Percentiles rank a stretch among this genome's conserved stretches.
These are phyloP conservation scores for Stephania yunnanensis DNA, from an alignment of 164 flowering plant species.

Conservation along the genomic window DNA sequence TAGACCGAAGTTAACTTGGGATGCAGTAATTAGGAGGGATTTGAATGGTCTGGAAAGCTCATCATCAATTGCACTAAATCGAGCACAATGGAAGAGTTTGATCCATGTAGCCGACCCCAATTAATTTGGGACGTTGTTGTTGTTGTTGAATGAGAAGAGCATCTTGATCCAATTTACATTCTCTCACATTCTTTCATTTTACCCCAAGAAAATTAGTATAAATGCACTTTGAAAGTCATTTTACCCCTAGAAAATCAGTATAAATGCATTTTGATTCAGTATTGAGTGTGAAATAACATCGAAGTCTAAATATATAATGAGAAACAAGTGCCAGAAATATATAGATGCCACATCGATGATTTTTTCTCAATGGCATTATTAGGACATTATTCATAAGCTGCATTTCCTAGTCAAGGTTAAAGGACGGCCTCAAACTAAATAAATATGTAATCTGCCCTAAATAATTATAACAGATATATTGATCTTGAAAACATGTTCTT, in stretches of 20 bases:
- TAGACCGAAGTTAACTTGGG: too few species aligned
- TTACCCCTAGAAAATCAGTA: not conserved
- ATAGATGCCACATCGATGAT: not conserved
- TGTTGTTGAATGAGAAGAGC: not conserved
- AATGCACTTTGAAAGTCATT: not conserved
- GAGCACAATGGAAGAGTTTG: too few species aligned
- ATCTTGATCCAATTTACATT: not conserved
- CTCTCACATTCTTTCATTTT: not conserved
- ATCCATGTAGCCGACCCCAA: too few species aligned
- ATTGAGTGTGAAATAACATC: not conserved
- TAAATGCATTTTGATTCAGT: not conserved
- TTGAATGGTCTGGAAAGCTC: too few species aligned
- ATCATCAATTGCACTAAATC: too few species aligned
- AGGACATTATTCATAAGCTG: not conserved
- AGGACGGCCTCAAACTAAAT: too few species aligned
- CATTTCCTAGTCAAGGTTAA: too few species aligned
- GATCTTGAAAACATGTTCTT: too few species aligned
- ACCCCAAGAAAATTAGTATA: not conserved
- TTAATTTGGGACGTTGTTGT: too few species aligned
- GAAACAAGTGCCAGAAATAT: not conserved
- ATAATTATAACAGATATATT: too few species aligned
- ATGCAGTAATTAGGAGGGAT: too few species aligned
- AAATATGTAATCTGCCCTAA: too few species aligned
- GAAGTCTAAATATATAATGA: not conserved
- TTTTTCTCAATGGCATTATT: not conserved